Percentiles rank a stretch among this genome's conserved stretches.
Conservation (phyloP, 2,329 filamentous ascomycete species). For the Stachybotrys elegans region DNA sequence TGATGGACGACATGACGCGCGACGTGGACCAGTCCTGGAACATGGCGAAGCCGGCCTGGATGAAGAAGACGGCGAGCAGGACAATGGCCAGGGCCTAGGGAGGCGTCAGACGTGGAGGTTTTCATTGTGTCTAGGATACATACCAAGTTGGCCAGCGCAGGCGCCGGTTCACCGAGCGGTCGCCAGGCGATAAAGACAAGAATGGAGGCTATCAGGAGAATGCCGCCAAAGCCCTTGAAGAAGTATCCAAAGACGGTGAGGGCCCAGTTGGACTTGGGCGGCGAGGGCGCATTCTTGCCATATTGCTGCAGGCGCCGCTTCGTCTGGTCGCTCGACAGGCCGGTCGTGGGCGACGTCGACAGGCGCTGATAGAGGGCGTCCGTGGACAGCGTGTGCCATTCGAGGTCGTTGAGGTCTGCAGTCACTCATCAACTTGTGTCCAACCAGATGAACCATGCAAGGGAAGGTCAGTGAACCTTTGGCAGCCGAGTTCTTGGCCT, state of each 20-base stretch:
- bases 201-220: constrained; percentile 63
- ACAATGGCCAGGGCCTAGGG: constrained; percentile 63
- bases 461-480: constrained; percentile 32
- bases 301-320: constrained; percentile 51
- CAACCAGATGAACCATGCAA: too few species aligned
- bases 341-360: constrained; percentile 48
- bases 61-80: constrained; percentile 62
- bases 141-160: constrained; percentile 58
- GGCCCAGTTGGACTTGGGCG: constrained; percentile 56
- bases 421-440: not conserved
- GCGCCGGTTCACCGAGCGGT: constrained; percentile 62
- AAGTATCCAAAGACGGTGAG: constrained; percentile 62
- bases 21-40: constrained; percentile 74
- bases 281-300: constrained; percentile 63
- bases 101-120: not conserved
- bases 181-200: constrained; percentile 75
- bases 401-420: constrained; percentile 55
- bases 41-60: constrained; percentile 65
- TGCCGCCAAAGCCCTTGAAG: constrained; percentile 70
- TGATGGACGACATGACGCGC: constrained; percentile 74
- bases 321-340: constrained; percentile 56
- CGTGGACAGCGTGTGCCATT: constrained; percentile 60
- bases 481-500: constrained; percentile 38
- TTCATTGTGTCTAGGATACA: not conserved
- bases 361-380: constrained; percentile 57